Evolutionary conservation across 257 asterid genomes (phyloP).

Genomic region (Euphrasia confusa): DNA sequence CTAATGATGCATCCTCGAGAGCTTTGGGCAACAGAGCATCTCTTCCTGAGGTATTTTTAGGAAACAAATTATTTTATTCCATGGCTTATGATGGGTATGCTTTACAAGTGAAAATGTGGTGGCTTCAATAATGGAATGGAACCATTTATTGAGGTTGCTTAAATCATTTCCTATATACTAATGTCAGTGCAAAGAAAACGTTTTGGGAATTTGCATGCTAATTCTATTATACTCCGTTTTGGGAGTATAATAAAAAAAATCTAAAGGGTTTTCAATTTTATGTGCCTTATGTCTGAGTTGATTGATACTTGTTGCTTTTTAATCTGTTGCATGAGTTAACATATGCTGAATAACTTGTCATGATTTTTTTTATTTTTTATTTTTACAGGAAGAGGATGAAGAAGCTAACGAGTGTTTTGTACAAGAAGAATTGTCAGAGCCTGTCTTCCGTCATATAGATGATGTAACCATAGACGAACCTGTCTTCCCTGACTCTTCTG

Average conservation of each 20-base stretch:
- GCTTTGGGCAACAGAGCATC: conserved; percentile 40
- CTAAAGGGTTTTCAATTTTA: too few species aligned
- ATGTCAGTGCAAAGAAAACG: too few species aligned
- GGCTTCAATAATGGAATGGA: neutral
- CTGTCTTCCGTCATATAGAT: conserved; percentile 35
- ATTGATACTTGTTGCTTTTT: too few species aligned
- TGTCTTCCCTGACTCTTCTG: conserved; percentile 36
- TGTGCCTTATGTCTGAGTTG: too few species aligned
- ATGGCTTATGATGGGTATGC: conserved; percentile 7
- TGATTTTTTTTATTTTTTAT: conserved; percentile 9
- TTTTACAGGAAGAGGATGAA: conserved; percentile 42
- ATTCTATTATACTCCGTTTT: too few species aligned
- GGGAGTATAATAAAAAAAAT: too few species aligned
- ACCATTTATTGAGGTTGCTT: neutral
- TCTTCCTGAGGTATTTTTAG: conserved; percentile 46
- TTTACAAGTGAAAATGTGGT: conserved; percentile 15
- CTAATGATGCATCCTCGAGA: conserved; percentile 37
- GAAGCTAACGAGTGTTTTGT: conserved; percentile 34
- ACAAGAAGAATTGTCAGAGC: conserved; percentile 32
- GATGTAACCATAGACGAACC: conserved; percentile 22
- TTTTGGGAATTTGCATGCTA: too few species aligned
- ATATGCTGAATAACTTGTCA: neutral
- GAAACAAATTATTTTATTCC: neutral
- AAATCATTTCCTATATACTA: neutral
- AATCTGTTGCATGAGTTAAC: too few species aligned